Conservation (phyloP, 129 eudicot species). For the Flaveria trinervia region DNA sequence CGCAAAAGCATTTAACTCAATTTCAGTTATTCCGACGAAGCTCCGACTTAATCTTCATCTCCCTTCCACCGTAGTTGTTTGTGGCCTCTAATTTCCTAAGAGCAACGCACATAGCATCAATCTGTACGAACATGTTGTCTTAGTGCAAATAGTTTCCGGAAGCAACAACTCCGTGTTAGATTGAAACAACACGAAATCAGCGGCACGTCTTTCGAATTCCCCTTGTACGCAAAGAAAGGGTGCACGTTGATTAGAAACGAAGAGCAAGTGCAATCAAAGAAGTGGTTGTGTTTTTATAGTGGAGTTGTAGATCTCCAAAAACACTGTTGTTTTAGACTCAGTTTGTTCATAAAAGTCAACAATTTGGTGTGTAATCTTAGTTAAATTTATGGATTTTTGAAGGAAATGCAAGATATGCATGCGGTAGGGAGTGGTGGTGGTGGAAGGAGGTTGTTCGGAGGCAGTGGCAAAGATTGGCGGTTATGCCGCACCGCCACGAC, state of each 20-base stretch:
- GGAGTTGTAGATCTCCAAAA: too few relatives aligned
- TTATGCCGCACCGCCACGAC: too few relatives aligned
- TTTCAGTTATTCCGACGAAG: constrained; percentile 43
- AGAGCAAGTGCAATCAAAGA: constrained; percentile 58
- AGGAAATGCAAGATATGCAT: too few relatives aligned
- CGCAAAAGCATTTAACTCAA: too few relatives aligned
- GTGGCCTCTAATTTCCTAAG: constrained; percentile 47
- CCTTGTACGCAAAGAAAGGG: constrained; percentile 77
- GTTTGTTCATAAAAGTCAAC: too few relatives aligned
- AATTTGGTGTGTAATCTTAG: too few relatives aligned
- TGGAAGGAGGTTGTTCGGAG: too few relatives aligned
- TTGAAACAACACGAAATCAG: constrained; percentile 80
- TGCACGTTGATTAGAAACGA: constrained; percentile 81
- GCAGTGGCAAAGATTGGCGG: too few relatives aligned
- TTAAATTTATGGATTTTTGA: too few relatives aligned
- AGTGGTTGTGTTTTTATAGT: background rate
- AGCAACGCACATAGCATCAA: constrained; percentile 74
- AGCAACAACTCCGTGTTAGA: constrained; percentile 51
- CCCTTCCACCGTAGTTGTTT: constrained; percentile 63
- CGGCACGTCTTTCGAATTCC: constrained; percentile 53
- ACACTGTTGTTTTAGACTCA: too few relatives aligned
- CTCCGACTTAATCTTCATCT: constrained; percentile 70
- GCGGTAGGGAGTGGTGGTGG: too few relatives aligned
- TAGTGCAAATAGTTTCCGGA: constrained; percentile 55
- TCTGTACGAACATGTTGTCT: constrained; percentile 86